Evolutionary conservation across 805 yeast species (phyloP).

Genomic region (Myxozyma lipomycoides): DNA sequence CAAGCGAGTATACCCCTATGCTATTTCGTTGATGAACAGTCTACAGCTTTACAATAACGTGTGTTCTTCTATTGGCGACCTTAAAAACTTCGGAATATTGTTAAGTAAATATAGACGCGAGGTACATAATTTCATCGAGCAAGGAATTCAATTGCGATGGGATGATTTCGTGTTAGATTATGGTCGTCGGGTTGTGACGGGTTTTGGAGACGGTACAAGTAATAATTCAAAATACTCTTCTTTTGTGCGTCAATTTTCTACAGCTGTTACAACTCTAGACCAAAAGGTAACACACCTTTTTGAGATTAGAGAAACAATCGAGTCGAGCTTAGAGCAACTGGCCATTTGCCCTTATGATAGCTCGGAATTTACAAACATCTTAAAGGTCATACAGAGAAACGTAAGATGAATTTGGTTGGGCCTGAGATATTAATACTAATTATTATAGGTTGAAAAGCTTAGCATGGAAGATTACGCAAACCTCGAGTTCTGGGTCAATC

Average conservation of each 20-base stretch:
- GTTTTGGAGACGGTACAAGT: not conserved
- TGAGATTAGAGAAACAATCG: conserved; percentile 34
- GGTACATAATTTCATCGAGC: conserved; percentile 38
- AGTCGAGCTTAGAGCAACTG: conserved; percentile 31
- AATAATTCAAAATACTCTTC: conserved; percentile 31
- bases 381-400: conserved; percentile 38
- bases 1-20: conserved; percentile 54
- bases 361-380: conserved; percentile 21
- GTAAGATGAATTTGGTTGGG: conserved; percentile 5
- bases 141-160: conserved; percentile 51
- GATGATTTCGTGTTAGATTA: conserved; percentile 27
- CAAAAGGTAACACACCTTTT: conserved; percentile 36
- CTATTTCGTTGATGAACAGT: conserved; percentile 52
- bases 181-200: not conserved
- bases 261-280: conserved; percentile 35
- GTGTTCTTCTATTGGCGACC: conserved; percentile 35
- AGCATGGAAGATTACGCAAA: conserved; percentile 41
- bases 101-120: conserved; percentile 38
- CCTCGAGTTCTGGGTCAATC: conserved; percentile 35
- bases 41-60: conserved; percentile 42
- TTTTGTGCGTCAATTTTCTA: conserved; percentile 37
- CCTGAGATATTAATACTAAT: not conserved
- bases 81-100: conserved; percentile 45
- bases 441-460: conserved; percentile 13
- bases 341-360: conserved; percentile 33